Evolutionary conservation across 169 alveolate genomes (phyloP), one percentile per base, ranked within the genome.

Genomic region (Eimeria tenella): DNA sequence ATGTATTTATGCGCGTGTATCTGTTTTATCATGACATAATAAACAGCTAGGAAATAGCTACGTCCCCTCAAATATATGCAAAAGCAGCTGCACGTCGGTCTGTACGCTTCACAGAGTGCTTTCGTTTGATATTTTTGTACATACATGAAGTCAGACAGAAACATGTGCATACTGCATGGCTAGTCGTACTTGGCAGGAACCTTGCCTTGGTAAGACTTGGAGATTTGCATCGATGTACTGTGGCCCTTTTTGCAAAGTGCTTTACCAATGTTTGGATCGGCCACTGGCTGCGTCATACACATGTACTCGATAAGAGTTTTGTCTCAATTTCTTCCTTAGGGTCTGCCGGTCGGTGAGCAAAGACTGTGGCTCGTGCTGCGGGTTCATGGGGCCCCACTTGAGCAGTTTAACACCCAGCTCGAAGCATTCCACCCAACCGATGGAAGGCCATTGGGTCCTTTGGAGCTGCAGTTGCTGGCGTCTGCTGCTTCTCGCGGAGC

Each of bases 311-410:
- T 31, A 31, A 31, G 42, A 31, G 8, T 70, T 70, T 19, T 70
- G 49, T n/a, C 8, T 6, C 31, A 21, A 10, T 10, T 13, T 3
- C 23, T 65, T 13, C 75, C 75, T 50, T 86, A 82, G 95, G 95
- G 95, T 23, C 50, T 93, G 13, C 95, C 95, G n/a, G 92, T 93
- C 19, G 81, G 93, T 42, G 95, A 93, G 81, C 95, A 93, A 68
- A n/a, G 95, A 19, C 92, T 93, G 53, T 93, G 87, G 87, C 42
- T 84, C 65, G 71, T 56, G 81, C 77, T 93, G 63, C 65, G 87
- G 8, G 95, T 93, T 52, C 92, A 84, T n/a, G 95, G 95, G 11
- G 92, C 95, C 62, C 95, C 95, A 23, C 81, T 93, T 19, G 95
- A 93, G 70, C 70, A 56, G 86, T 93, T 93, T 19, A 82, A 71